Evolutionary conservation across 2,329 filamentous ascomycete species (phyloP).

Genomic region (Epichloe hybrida): DNA sequence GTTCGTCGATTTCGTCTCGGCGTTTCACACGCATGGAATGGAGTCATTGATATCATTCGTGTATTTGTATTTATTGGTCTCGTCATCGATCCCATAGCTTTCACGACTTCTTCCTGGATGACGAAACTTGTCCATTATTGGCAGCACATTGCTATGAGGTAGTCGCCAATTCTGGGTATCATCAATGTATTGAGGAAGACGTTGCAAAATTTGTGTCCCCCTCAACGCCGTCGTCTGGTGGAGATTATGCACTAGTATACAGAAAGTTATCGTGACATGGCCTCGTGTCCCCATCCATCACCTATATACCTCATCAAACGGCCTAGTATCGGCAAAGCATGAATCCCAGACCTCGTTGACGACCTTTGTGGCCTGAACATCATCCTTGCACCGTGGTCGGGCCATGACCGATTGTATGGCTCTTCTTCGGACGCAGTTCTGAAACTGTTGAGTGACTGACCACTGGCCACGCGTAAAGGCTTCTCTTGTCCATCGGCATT

Average conservation of each 20-base stretch:
- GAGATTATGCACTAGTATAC: conserved; percentile 5
- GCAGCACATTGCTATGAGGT: background rate
- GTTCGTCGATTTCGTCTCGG: background rate
- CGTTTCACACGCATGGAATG: conserved; percentile 16
- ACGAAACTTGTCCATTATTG: background rate
- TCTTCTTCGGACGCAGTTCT: conserved; percentile 74
- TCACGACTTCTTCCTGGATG: background rate
- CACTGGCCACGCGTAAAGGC: conserved; percentile 76
- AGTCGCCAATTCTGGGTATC: background rate
- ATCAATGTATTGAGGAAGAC: background rate
- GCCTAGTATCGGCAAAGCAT: conserved; percentile 85
- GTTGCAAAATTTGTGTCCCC: background rate
- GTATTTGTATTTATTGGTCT: background rate
- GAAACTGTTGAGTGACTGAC: conserved; percentile 83
- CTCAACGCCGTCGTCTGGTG: background rate
- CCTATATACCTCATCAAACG: conserved; percentile 93
- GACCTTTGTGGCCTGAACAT: conserved; percentile 72
- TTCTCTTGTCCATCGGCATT: conserved; percentile 83
- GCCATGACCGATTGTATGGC: conserved; percentile 69
- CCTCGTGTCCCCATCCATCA: conserved; percentile 22
- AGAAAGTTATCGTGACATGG: background rate
- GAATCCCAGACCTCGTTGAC: conserved; percentile 99
- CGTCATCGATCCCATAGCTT: background rate
- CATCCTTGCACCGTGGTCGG: conserved; percentile 69
- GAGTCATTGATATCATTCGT: conserved; percentile 11